Percentiles rank a stretch among this genome's conserved stretches.
Conservation (phyloP, 2,329 filamentous ascomycete genomes). For the Penicillium corylophilum region DNA sequence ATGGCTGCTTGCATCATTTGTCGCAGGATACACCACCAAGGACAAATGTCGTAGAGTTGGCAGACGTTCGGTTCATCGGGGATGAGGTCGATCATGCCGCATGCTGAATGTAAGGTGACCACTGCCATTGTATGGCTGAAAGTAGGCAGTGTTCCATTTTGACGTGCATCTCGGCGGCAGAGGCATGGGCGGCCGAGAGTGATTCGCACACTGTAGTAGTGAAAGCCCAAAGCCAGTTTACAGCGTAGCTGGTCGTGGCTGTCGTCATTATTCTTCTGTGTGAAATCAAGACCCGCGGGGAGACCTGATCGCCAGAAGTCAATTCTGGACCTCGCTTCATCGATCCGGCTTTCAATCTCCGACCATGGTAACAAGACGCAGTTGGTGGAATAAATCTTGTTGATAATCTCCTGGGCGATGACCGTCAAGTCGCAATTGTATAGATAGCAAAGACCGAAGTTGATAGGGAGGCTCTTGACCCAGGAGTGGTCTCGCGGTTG, state of each 20-base stretch:
- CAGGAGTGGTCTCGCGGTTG: constrained; percentile 32
- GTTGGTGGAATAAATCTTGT: constrained; percentile 43
- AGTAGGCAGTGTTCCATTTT: constrained; percentile 25
- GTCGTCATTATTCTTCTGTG: constrained; percentile 32
- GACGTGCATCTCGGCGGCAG: constrained; percentile 42
- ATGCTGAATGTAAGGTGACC: constrained; percentile 40
- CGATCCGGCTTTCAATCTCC: constrained; percentile 42
- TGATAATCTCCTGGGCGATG: constrained; percentile 42
- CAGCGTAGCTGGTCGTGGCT: constrained; percentile 35
- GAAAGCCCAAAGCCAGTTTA: constrained; percentile 44
- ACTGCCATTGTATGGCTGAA: constrained; percentile 43
- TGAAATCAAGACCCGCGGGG: constrained; percentile 40
- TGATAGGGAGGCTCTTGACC: constrained; percentile 37
- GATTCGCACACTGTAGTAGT: constrained; percentile 46
- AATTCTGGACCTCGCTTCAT: constrained; percentile 36
- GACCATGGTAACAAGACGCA: constrained; percentile 39
- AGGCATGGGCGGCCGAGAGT: constrained; percentile 48
- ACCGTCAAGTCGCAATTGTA: constrained; percentile 42
- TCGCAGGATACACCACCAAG: constrained; percentile 50
- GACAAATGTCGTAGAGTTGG: constrained; percentile 41
- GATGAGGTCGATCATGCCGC: constrained; percentile 40
- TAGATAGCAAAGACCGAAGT: constrained; percentile 39
- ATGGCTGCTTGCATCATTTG: constrained; percentile 47
- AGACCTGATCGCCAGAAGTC: constrained; percentile 42
- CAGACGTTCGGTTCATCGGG: constrained; percentile 43